phyloP scores from a whole-genome alignment of 352 stramenopile genomes.

The Globisporangium paroecandrum region DNA sequence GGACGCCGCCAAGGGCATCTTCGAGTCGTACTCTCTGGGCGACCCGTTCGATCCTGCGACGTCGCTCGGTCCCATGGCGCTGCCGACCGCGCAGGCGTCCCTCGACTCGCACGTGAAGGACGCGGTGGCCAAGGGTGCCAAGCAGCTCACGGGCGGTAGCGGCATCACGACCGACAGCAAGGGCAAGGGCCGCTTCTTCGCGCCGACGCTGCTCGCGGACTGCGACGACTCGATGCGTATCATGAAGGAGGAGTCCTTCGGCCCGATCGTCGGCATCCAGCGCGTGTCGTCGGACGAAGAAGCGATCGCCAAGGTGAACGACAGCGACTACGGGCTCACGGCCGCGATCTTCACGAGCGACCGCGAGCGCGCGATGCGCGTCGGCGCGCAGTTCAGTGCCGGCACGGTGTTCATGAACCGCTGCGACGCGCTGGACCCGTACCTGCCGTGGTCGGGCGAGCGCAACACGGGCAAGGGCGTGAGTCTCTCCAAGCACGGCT shows the following conservation, averaged over 20 bases:
- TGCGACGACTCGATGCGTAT: constrained; percentile 70
- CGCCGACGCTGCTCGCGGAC: constrained; percentile 66
- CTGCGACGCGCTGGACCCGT: constrained; percentile 77
- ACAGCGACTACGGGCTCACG: constrained; percentile 78
- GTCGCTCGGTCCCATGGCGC: constrained; percentile 69
- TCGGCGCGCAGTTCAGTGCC: constrained; percentile 59
- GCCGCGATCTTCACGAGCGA: constrained; percentile 68
- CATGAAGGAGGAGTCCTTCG: constrained; percentile 84
- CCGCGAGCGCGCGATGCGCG: constrained; percentile 46
- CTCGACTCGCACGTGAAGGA: constrained; percentile 66
- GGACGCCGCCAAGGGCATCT: constrained; percentile 54
- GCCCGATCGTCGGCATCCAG: constrained; percentile 75
- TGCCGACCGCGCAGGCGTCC: constrained; percentile 40
- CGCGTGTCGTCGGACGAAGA: constrained; percentile 69
- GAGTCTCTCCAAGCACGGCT: constrained; percentile 82
- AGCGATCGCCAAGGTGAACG: constrained; percentile 75
- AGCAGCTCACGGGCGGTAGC: constrained; percentile 37
- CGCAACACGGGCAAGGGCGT: constrained; percentile 79
- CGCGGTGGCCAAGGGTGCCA: constrained; percentile 66
- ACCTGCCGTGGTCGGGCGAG: constrained; percentile 76
- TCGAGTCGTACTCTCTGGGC: constrained; percentile 63
- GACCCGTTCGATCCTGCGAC: constrained; percentile 59
- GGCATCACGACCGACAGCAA: constrained; percentile 40
- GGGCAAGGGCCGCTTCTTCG: constrained; percentile 73
- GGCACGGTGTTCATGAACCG: constrained; percentile 87